Base-by-base conservation (phyloP, 768 basidiomycete species). In the Kwoniella europaea region DNA sequence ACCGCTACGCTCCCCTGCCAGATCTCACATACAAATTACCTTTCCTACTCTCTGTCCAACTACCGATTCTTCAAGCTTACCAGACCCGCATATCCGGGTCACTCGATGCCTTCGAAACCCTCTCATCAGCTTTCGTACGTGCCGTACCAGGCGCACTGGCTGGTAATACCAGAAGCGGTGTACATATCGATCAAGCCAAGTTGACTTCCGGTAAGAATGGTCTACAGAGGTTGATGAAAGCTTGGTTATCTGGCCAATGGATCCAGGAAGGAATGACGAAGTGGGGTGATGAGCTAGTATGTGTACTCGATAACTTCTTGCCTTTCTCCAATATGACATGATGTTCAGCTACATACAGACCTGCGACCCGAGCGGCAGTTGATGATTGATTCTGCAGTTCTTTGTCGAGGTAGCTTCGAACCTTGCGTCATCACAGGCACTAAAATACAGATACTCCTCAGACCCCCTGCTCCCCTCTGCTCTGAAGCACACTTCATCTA, bases 271-370 rank as follows among this genome's bases (percentile, higher is more conserved):
- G 89, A 2, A 88, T 97, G 87, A 88, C 89, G 63, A 83, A 82
- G 5, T 98, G 95, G 95, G 91, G 91, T 27, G 96, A 99, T 82
- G 94, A 98, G 55, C 73, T 91, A 80, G 95, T 97, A 71, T 76
- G 91, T 76, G 76, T 9, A 35, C 35, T 35, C 7, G 35, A 35
- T 35, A 35, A 90, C 73, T 57, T 20, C 3, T 20, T 29, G 41
- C 52, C n/a, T 71, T 44, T 44, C 2, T 44, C 41, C 2, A 22
- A 3, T 3, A 10, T 43, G 18, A 67, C 27, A 12, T 35, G 16
- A 12, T 24, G n/a, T 42, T 68, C 41, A 35, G n/a, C 62, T 29
- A n/a, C 50, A 24, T 35, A 20, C 3, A 6, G 20, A n/a, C 20
- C 22, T 2, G 1, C 20, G 10, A 20, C 13, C 27, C 2, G 35